Conservation (phyloP, 2,329 filamentous ascomycete species). For the Laburnicola sp. region DNA sequence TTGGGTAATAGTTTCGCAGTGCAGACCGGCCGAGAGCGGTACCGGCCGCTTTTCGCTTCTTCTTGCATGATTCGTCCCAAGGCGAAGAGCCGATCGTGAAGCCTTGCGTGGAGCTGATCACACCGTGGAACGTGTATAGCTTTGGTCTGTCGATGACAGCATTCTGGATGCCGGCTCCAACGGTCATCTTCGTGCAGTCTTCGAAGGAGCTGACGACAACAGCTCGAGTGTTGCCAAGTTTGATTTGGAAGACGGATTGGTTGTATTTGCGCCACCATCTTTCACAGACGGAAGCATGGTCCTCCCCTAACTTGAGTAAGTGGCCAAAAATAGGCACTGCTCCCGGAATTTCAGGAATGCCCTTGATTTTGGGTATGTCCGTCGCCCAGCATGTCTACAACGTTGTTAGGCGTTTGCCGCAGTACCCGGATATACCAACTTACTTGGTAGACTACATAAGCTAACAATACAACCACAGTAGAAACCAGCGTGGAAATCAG, state of each 20-base stretch:
- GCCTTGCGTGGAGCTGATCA: slow-evolving; percentile 45
- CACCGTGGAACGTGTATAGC: slow-evolving; percentile 58
- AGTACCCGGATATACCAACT: too few species aligned
- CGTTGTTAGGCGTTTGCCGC: background rate
- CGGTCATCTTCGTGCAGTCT: slow-evolving; percentile 56
- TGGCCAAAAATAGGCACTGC: slow-evolving; percentile 56
- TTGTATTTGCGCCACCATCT: slow-evolving; percentile 55
- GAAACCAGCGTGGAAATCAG: too few species aligned
- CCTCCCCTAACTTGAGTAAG: slow-evolving; percentile 56
- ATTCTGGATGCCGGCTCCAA: slow-evolving; percentile 50
- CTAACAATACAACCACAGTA: too few species aligned
- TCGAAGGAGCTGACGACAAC: slow-evolving; percentile 59
- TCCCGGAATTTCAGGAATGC: slow-evolving; percentile 56
- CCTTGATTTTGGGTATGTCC: slow-evolving; percentile 55
- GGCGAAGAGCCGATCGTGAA: slow-evolving; percentile 54
- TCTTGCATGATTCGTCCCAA: slow-evolving; percentile 59
- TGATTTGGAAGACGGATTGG: slow-evolving; percentile 56
- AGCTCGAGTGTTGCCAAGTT: slow-evolving; percentile 57
- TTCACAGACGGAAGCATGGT: slow-evolving; percentile 58
- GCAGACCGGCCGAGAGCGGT: slow-evolving; percentile 52
- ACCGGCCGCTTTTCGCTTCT: slow-evolving; percentile 57
- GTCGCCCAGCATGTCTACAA: slow-evolving; percentile 32
- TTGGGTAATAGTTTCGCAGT: slow-evolving; percentile 54
- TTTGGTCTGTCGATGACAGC: slow-evolving; percentile 56
- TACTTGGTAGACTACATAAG: too few species aligned